phyloP scores from a whole-genome alignment of 1,284 basidiomycete species.

The Leccinum pallidistipes region DNA sequence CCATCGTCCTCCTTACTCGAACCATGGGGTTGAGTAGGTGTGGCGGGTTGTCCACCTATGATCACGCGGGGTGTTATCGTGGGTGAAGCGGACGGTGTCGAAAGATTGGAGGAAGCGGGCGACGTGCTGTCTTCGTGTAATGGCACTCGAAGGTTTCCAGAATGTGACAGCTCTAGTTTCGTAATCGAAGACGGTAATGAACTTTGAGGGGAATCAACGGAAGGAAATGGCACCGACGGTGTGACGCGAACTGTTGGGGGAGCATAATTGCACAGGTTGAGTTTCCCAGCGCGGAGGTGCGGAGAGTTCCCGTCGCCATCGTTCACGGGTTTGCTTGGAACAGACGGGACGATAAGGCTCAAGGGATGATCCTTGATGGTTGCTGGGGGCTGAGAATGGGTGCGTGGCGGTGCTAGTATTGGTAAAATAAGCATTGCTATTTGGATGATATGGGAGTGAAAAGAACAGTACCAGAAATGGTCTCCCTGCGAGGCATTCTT shows the following conservation, averaged over 20 bases:
- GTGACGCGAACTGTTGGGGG: slow-evolving; percentile 19
- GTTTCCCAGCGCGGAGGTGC: slow-evolving; percentile 18
- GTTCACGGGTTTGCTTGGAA: not conserved
- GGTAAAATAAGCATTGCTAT: slow-evolving; percentile 4
- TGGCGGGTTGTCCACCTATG: slow-evolving; percentile 27
- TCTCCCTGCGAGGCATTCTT: slow-evolving; percentile 19
- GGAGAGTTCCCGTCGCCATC: not conserved
- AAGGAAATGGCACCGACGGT: slow-evolving; percentile 6
- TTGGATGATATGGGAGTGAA: not conserved
- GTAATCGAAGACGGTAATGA: not conserved
- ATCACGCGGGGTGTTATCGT: slow-evolving; percentile 26
- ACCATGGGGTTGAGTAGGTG: not conserved
- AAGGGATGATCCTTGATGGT: slow-evolving; percentile 18
- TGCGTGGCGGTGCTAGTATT: slow-evolving; percentile 8
- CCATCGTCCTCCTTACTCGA: not conserved
- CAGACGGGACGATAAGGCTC: slow-evolving; percentile 6
- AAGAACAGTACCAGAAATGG: slow-evolving; percentile 21
- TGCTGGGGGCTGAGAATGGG: not conserved
- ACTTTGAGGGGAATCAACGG: not conserved
- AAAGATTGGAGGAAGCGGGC: slow-evolving; percentile 30
- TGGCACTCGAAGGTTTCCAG: not conserved
- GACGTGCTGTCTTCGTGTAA: slow-evolving; percentile 23
- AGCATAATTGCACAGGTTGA: slow-evolving; percentile 27
- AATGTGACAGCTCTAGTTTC: not conserved
- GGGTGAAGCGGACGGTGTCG: slow-evolving; percentile 27